phyloP scores from a whole-genome alignment of 2,329 filamentous ascomycete genomes.

The Sporothrix curviconia region DNA sequence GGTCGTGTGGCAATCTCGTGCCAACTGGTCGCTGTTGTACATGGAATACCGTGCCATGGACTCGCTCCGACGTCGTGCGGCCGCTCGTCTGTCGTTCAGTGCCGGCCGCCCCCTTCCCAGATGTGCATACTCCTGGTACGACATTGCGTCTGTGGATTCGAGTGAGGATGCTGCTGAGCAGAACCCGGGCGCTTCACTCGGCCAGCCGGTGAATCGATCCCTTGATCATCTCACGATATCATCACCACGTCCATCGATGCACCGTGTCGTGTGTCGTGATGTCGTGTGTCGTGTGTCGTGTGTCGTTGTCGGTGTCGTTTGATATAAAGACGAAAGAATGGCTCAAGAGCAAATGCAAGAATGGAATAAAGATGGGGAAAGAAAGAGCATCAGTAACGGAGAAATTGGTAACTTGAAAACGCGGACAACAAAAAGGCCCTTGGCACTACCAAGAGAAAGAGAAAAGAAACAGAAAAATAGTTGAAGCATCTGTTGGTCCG shows the following conservation, averaged over 20 bases:
- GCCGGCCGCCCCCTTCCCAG: constrained; percentile 16
- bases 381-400: not conserved
- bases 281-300: not conserved
- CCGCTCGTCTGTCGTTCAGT: not conserved
- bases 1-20: not conserved
- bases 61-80: constrained; percentile 2
- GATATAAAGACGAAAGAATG: not conserved
- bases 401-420: not conserved
- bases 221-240: not conserved
- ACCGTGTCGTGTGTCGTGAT: no score
- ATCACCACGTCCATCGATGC: not conserved
- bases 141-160: constrained; percentile 15
- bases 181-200: not conserved
- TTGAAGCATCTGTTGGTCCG: not conserved
- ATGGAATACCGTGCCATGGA: constrained; percentile 6
- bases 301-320: not conserved
- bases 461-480: not conserved
- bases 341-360: not conserved
- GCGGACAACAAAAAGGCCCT: not conserved
- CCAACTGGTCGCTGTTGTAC: constrained; percentile 5
- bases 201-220: not conserved
- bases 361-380: not conserved
- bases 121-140: constrained; percentile 22
- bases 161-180: not conserved
- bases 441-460: not conserved